phyloP scores from a whole-genome alignment of 1,139 yeast genomes.

The Taphrina populina region DNA sequence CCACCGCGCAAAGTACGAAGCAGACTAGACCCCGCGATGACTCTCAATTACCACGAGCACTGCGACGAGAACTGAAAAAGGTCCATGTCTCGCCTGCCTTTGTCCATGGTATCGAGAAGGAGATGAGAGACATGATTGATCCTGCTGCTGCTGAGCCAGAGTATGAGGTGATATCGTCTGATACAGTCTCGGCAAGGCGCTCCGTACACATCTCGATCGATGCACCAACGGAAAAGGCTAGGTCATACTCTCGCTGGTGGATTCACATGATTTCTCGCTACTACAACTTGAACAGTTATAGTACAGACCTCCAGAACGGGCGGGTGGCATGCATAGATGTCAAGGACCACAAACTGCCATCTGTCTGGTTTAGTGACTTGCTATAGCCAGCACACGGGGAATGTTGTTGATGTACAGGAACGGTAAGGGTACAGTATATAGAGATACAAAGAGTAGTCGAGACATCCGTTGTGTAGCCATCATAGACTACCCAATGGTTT shows the following conservation, averaged over 20 bases:
- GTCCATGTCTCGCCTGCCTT: constrained; percentile 14
- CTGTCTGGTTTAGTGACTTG: constrained; percentile 16
- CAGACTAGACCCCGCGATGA: background rate
- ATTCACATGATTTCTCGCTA: constrained; percentile 7
- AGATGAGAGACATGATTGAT: constrained; percentile 5
- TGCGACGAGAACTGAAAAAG: constrained; percentile 11
- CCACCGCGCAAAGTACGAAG: background rate
- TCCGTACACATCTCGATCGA: constrained; percentile 3
- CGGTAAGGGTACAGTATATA: too few relatives aligned
- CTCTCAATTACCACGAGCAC: background rate
- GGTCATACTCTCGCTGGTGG: constrained; percentile 15
- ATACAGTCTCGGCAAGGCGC: background rate
- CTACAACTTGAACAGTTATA: constrained; percentile 8
- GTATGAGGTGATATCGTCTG: constrained; percentile 3
- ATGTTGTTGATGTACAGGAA: too few relatives aligned
- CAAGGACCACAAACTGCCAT: background rate
- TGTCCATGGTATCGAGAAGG: constrained; percentile 15
- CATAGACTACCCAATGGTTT: too few relatives aligned
- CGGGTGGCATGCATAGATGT: constrained; percentile 21
- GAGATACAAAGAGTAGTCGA: too few relatives aligned
- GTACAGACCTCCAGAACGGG: constrained; percentile 2
- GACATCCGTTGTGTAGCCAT: too few relatives aligned
- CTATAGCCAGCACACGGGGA: too few relatives aligned
- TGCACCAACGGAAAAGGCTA: constrained; percentile 15
- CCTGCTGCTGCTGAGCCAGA: constrained; percentile 9